Conservation (phyloP, 352 stramenopile genomes). For the Phytophthora podocarpi region DNA sequence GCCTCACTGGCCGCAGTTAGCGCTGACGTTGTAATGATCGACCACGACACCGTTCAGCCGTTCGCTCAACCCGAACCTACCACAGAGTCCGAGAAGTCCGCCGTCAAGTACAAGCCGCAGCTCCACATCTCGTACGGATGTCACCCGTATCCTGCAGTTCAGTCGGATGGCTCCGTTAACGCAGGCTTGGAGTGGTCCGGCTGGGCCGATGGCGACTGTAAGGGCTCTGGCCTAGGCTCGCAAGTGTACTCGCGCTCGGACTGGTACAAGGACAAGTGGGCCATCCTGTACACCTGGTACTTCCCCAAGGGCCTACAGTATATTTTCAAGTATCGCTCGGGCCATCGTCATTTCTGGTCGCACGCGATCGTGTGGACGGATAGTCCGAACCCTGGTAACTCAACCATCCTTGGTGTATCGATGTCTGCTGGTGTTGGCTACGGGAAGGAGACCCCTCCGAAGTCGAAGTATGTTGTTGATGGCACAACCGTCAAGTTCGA, state of each 20-base stretch:
- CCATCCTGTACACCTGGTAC: no score
- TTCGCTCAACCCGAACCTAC: slow-evolving; percentile 8
- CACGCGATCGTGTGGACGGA: no score
- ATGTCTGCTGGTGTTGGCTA: no score
- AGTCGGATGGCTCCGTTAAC: not conserved
- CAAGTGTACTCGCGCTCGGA: not conserved
- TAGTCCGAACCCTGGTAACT: no score
- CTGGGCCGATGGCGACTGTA: not conserved
- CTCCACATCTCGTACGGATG: not conserved
- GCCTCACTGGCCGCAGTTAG: not conserved
- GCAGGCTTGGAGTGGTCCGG: not conserved
- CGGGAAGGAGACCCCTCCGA: no score
- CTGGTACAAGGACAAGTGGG: no score
- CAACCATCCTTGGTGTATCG: no score
- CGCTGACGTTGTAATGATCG: slow-evolving; percentile 6
- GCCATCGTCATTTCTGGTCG: no score
- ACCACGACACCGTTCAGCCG: slow-evolving; percentile 15
- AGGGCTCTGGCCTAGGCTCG: not conserved
- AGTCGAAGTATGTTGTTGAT: no score
- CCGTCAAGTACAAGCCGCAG: not conserved
- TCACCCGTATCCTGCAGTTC: not conserved
- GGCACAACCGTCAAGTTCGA: no score
- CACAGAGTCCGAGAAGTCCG: slow-evolving; percentile 11
- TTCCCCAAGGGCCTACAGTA: no score
- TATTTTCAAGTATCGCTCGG: no score